Conservation (phyloP, 2,329 filamentous ascomycete genomes). For the Venturia asperata region DNA sequence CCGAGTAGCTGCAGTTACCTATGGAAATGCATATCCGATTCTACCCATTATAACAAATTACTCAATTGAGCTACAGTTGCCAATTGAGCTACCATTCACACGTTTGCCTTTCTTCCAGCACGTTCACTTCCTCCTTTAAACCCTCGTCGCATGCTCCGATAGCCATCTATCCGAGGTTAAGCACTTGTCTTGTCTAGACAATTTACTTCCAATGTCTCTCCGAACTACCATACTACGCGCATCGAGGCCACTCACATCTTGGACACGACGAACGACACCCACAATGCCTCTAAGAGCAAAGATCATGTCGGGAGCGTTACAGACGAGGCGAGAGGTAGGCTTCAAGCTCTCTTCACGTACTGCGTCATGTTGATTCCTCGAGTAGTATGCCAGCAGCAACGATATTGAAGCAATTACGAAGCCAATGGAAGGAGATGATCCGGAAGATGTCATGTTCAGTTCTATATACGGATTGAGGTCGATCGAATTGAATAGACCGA, state of each 20-base stretch:
- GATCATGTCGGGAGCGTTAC: slow-evolving; percentile 43
- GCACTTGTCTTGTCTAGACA: slow-evolving; percentile 24
- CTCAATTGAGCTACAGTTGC: background rate
- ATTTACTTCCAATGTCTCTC: slow-evolving; percentile 37
- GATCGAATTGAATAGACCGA: slow-evolving; percentile 87
- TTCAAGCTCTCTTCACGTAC: background rate
- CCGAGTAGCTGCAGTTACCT: background rate
- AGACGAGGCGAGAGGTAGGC: background rate
- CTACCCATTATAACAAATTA: background rate
- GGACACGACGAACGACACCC: slow-evolving; percentile 28
- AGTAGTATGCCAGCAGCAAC: slow-evolving; percentile 24
- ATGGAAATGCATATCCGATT: slow-evolving; percentile 13
- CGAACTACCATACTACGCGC: slow-evolving; percentile 35
- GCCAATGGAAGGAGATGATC: slow-evolving; percentile 61
- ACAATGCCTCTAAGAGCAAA: slow-evolving; percentile 78
- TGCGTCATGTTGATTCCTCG: slow-evolving; percentile 24
- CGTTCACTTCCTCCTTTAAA: background rate
- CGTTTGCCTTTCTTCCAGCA: background rate
- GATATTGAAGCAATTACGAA: slow-evolving; percentile 33
- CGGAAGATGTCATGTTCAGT: slow-evolving; percentile 88
- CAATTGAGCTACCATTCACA: background rate
- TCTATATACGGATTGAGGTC: slow-evolving; percentile 82
- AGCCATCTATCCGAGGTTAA: slow-evolving; percentile 35
- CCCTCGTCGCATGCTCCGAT: background rate
- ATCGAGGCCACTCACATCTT: slow-evolving; percentile 35